Evolutionary conservation across 495 filamentous ascomycete species (phyloP).

Genomic region (Halenospora varia): DNA sequence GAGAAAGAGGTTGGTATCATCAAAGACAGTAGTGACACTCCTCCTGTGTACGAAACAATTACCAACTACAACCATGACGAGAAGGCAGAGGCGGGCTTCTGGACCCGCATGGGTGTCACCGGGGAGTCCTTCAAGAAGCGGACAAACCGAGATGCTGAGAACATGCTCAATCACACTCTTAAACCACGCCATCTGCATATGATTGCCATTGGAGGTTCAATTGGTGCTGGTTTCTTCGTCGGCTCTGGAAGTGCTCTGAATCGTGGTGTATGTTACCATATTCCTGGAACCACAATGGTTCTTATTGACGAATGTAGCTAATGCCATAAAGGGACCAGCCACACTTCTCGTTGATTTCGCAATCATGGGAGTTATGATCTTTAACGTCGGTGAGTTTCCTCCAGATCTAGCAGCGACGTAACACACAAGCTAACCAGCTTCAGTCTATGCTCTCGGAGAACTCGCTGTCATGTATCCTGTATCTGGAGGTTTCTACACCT

Average conservation of each 20-base stretch:
- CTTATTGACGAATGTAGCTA: background rate
- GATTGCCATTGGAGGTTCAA: conserved; percentile 66
- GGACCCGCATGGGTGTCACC: conserved; percentile 48
- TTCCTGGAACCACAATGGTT: background rate
- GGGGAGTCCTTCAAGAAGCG: conserved; percentile 41
- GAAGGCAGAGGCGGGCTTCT: conserved; percentile 28
- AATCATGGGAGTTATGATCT: conserved; percentile 25
- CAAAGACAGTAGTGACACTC: background rate
- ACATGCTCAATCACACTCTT: conserved; percentile 17
- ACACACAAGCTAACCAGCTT: background rate
- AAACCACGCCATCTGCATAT: conserved; percentile 65
- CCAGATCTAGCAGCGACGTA: background rate
- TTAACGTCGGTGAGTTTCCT: conserved; percentile 13
- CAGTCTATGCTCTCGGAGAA: conserved; percentile 22
- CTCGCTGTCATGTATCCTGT: conserved; percentile 36
- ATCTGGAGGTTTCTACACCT: conserved; percentile 59
- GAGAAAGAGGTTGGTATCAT: background rate
- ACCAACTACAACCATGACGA: background rate
- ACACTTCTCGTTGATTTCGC: conserved; percentile 21
- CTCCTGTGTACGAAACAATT: conserved; percentile 4
- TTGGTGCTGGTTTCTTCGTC: conserved; percentile 53
- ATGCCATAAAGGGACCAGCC: conserved; percentile 12
- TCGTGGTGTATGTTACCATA: conserved; percentile 26
- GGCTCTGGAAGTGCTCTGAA: conserved; percentile 42
- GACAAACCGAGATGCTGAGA: background rate